Evolutionary conservation across 2,329 filamentous ascomycete genomes (phyloP), one percentile per base, ranked within the genome.

Genomic region (Trichoderma arundinaceum): DNA sequence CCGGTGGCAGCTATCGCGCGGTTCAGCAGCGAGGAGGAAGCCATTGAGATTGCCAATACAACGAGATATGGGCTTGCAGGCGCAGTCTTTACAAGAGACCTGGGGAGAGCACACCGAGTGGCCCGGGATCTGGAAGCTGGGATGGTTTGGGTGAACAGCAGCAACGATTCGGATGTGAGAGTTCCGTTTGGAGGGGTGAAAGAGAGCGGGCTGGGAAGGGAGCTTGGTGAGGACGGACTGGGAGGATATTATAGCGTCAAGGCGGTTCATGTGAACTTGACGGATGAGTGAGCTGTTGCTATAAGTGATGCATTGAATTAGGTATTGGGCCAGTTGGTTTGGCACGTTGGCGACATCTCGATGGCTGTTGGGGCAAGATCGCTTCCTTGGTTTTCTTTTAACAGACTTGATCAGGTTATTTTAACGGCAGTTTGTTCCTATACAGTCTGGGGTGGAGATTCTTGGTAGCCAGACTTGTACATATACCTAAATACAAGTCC

Each of bases 51-150:
- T 39, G 74, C 75, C 9, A 77, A 77, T 67, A 69, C 83, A 66
- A 82, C 81, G 0, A 81, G 77, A 2, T 87, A 87, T 70, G 85
- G 84, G 4, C 78, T 87, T 0, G 84, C 83, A 4, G 80, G 80
- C 3, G 82, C 85, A 0, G 76, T 88, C 1, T 88, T 87, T 69
- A 86, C 84, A 0, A 76, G 79, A 67, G 79, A 86, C 68, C 78
- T 87, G 63, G 79, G 69, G 49, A 71, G 73, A 63, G 78, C 77
- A 17, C 77, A 79, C 64, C 72, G 73, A 32, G 72, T 79, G 33
- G 78, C 81, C 48, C 80, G 81, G 65, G 83, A 82, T 22, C 78
- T 87, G 48, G 83, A 87, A 72, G 81, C 83, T 3, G 85, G 85
- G n/a, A 79, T 78, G 76, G 76, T 79, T 10, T 79, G 78, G 78